These are phyloP conservation scores for Thelephora terrestris DNA, from an alignment of 1,284 basidiomycete species.

Conservation along the genomic window DNA sequence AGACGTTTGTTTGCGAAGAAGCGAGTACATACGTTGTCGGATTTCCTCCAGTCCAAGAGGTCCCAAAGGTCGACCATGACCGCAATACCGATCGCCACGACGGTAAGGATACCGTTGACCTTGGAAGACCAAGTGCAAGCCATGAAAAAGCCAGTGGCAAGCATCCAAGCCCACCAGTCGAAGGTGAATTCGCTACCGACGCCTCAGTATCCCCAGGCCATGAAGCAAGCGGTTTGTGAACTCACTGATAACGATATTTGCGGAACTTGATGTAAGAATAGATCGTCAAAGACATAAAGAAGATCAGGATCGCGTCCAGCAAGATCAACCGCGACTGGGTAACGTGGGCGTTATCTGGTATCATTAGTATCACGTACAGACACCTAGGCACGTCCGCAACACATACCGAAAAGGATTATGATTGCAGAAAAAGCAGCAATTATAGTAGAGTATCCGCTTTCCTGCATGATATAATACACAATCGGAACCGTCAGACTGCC, in stretches of 20 bases:
- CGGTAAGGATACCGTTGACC: conserved; percentile 94
- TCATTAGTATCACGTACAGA: conserved; percentile 5
- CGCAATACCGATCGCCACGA: conserved; percentile 82
- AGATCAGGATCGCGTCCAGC: conserved; percentile 88
- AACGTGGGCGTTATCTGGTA: conserved; percentile 88
- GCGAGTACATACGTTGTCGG: conserved; percentile 51
- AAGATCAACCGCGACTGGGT: conserved; percentile 94
- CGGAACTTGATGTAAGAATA: conserved; percentile 95
- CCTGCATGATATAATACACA: conserved; percentile 95
- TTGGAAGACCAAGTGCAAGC: conserved; percentile 97
- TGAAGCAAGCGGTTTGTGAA: conserved; percentile 5
- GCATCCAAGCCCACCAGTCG: conserved; percentile 94
- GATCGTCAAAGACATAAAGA: conserved; percentile 93
- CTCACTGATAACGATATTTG: conserved; percentile 85
- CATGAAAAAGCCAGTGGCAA: conserved; percentile 86
- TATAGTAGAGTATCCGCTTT: conserved; percentile 88
- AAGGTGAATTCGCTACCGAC: conserved; percentile 67
- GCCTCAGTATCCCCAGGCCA: conserved; percentile 6
- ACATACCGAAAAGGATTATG: conserved; percentile 79
- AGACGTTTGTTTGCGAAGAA: neutral
- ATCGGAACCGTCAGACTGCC: conserved; percentile 86
- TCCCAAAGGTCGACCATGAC: conserved; percentile 95
- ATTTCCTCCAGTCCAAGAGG: conserved; percentile 80
- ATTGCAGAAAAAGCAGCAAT: conserved; percentile 83
- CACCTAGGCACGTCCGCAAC: neutral